A percentile compares a stretch with the other conserved stretches of the same genome.
phyloP scores from a whole-genome alignment of 441 rosid genomes.

The Eruca vesicaria region DNA sequence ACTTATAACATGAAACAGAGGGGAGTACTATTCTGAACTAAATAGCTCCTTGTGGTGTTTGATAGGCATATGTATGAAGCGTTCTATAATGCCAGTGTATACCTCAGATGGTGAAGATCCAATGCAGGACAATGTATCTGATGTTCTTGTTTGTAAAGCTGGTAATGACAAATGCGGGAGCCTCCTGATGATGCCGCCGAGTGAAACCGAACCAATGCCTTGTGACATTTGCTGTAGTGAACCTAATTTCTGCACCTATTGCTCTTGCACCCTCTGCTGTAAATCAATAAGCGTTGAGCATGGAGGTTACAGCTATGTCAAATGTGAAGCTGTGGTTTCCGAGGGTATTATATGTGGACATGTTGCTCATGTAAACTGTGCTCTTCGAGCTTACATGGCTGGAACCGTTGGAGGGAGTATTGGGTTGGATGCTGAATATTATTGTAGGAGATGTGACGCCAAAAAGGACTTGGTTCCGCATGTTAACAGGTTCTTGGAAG shows the following conservation, averaged over 20 bases:
- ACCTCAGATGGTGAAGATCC: constrained; percentile 38
- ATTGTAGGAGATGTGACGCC: constrained; percentile 82
- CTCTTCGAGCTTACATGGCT: constrained; percentile 80
- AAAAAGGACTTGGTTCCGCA: constrained; percentile 68
- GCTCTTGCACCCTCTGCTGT: constrained; percentile 89
- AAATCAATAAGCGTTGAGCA: constrained; percentile 45
- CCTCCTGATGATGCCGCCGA: constrained; percentile 26
- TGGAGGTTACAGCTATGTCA: constrained; percentile 69
- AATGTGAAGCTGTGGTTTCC: constrained; percentile 60
- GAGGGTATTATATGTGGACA: constrained; percentile 70
- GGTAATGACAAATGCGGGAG: constrained; percentile 66
- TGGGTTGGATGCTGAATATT: constrained; percentile 88
- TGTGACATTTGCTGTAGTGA: constrained; percentile 87
- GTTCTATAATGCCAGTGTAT: constrained; percentile 18
- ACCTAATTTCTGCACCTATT: constrained; percentile 70
- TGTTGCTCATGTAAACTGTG: constrained; percentile 82
- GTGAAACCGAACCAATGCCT: constrained; percentile 45
- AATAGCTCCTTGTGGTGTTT: background rate
- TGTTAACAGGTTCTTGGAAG: constrained; percentile 50
- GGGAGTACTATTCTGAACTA: background rate
- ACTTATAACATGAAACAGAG: too few relatives aligned
- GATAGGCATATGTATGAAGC: constrained; percentile 38
- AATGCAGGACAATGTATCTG: constrained; percentile 42
- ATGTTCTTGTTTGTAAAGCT: constrained; percentile 60
- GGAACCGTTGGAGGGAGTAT: constrained; percentile 89